Percentiles rank a stretch among this genome's conserved stretches.
Evolutionary conservation across 176 grass and related monocot species (phyloP).

Genomic region (Musa itinerans): DNA sequence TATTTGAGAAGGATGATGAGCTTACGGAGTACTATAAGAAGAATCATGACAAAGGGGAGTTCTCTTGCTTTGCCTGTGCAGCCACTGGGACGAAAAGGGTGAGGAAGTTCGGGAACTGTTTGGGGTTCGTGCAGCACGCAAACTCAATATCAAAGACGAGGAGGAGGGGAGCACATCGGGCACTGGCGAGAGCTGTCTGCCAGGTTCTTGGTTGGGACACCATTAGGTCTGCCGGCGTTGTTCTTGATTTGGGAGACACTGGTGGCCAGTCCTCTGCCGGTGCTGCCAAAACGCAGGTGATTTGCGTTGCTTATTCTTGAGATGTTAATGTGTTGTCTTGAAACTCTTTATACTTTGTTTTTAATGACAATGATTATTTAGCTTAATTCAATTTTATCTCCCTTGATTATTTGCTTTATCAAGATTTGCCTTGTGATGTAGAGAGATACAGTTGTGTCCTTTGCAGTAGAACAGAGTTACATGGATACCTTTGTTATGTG

Average conservation of each 20-base stretch:
- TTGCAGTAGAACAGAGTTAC: too few species aligned
- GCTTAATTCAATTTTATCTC: too few species aligned
- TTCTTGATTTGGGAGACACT: conserved; percentile 24
- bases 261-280: conserved; percentile 20
- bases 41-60: conserved; percentile 34
- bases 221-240: conserved; percentile 34
- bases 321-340: too few species aligned
- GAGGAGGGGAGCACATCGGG: conserved; percentile 36
- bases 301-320: background rate
- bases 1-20: conserved; percentile 10
- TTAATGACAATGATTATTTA: too few species aligned
- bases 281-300: background rate
- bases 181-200: conserved; percentile 41
- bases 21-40: conserved; percentile 46
- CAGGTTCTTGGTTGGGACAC: conserved; percentile 51
- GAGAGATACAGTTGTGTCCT: too few species aligned
- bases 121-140: conserved; percentile 49
- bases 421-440: too few species aligned
- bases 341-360: too few species aligned
- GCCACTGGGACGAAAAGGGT: conserved; percentile 21
- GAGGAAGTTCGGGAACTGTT: conserved; percentile 30
- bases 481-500: too few species aligned
- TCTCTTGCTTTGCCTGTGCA: conserved; percentile 56
- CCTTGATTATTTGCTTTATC: too few species aligned
- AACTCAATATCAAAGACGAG: conserved; percentile 18